Base-by-base conservation (phyloP, 73 alveolate genomes). In the Paramecium primaurelia region DNA sequence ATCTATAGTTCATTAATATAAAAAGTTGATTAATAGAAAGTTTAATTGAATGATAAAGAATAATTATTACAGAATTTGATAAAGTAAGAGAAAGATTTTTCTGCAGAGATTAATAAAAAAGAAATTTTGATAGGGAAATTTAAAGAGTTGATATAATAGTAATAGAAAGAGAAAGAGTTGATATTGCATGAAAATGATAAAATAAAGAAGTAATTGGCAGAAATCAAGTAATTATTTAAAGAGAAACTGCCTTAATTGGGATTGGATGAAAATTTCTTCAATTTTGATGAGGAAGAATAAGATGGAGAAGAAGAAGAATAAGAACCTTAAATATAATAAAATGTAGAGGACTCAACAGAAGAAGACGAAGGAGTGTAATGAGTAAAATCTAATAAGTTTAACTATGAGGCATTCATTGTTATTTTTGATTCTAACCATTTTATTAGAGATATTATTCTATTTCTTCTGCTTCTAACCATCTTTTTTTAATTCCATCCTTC, bases 401-500 rank as follows among this genome's bases (percentile, higher is more conserved):
- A 64, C 84, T 64, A 64, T 64, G 84, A 60, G 77, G 22, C 77
- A 59, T 64, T 64, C 51, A 32, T 28, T 64, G 16, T n/a, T 64
- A 32, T 32, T 64, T 64, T 32, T 64, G 49, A 64, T 64, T 64
- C 28, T 64, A 54, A 18, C 32, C 7, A 64, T 64, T 64, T 20
- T 64, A 64, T 34, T 64, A 64, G 30, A 64, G 84, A 45, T 71
- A 71, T 71, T 71, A 22, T 71, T 89, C 85, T 42, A 89, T 71
- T 92, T 92, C 95, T 34, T 80, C 93, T 5, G 86, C 47, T 26
- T 58, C 73, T 6, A 92, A 60, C 95, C 95, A 92, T 58, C 95
- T 83, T 92, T 80, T 86, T 44, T 86, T 92, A 9, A 75, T 84
- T 58, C 95, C 95, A 34, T 92, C 95, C 7, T 75, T 77, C 95